Base-by-base conservation (phyloP, 768 basidiomycete species). In the Lactifluus subvellereus region DNA sequence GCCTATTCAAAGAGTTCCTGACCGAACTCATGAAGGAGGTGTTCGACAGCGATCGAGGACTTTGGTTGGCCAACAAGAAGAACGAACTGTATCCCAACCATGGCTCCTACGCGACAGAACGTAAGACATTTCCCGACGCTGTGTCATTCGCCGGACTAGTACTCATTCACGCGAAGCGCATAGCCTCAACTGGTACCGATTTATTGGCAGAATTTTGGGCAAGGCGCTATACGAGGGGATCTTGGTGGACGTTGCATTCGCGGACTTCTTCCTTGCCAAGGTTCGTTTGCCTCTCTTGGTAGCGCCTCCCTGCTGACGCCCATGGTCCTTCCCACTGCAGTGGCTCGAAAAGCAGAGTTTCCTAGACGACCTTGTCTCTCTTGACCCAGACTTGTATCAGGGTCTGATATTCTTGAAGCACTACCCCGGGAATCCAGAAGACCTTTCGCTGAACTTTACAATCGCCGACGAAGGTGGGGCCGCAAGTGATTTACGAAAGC, bases 211-310 rank as follows among this genome's bases (percentile, higher is more conserved):
- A 1, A 91, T 99, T 20, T 79, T 99, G 1, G 96, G 96, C 5
- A 98, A 98, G 72, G 97, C 96, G 0, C 79, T 99, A 72, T 98
- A 99, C 69, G 92, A 98, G 57, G 94, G 95, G 1, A 97, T 98
- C 51, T 78, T 99, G 7, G 87, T 96, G 16, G 94, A 98, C 66
- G 93, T 98, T 2, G 89, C 89, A 0, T 98, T 98, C 72, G 95
- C 97, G 3, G 84, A 86, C 2, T 99, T 98, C 79, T 98, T 98
- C 80, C 79, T 97, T 59, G 84, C 90, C 7, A 94, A 93, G 81
- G 86, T 88, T 56, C 38, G 75, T 69, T 18, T 18, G 3, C 8
- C 11, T 42, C 35, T 0, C 45, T 50, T n/a, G 11, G 14, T 55
- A 20, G 1, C n/a, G 16, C 37, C 32, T 6, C 8, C 11, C 20